phyloP scores from a whole-genome alignment of 345 rosid species.

The Draba incana region DNA sequence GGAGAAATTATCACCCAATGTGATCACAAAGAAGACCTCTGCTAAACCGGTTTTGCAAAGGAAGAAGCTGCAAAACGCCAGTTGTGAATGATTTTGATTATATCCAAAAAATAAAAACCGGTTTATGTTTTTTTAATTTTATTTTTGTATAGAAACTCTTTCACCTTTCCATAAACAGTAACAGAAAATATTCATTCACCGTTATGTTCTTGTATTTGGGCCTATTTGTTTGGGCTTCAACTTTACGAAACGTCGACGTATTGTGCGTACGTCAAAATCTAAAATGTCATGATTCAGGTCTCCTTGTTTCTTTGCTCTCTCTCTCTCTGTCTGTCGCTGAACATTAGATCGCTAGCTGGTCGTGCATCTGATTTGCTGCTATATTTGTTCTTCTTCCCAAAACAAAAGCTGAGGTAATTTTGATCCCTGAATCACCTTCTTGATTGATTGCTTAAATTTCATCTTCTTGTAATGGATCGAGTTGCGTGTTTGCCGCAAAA shows the following conservation, averaged over 20 bases:
- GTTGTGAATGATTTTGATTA: conserved; percentile 10
- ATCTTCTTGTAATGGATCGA: conserved; percentile 14
- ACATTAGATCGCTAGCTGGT: conserved; percentile 37
- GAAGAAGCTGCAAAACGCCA: conserved; percentile 22
- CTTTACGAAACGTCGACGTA: conserved; percentile 29
- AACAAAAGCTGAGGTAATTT: conserved; percentile 27
- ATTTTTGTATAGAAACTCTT: background rate
- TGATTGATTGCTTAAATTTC: conserved; percentile 1
- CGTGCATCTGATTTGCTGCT: conserved; percentile 32
- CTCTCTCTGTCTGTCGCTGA: conserved; percentile 5
- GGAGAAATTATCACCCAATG: conserved; percentile 29
- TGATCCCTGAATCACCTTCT: background rate
- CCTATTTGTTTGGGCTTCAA: conserved; percentile 44
- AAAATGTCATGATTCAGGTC: conserved; percentile 43
- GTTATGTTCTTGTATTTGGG: conserved; percentile 23
- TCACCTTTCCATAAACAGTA: background rate
- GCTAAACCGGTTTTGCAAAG: conserved; percentile 44
- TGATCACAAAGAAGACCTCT: conserved; percentile 28
- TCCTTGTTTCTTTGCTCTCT: conserved; percentile 17
- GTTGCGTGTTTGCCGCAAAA: conserved; percentile 3
- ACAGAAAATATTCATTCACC: background rate
- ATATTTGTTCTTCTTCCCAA: conserved; percentile 17
- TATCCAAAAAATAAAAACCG: too few species aligned
- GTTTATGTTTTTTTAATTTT: background rate
- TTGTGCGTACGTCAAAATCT: conserved; percentile 46